Percentiles rank a stretch among this genome's conserved stretches.
Evolutionary conservation across 1,139 yeast species (phyloP).

Genomic region (Hemisphaericaspora subhashii): DNA sequence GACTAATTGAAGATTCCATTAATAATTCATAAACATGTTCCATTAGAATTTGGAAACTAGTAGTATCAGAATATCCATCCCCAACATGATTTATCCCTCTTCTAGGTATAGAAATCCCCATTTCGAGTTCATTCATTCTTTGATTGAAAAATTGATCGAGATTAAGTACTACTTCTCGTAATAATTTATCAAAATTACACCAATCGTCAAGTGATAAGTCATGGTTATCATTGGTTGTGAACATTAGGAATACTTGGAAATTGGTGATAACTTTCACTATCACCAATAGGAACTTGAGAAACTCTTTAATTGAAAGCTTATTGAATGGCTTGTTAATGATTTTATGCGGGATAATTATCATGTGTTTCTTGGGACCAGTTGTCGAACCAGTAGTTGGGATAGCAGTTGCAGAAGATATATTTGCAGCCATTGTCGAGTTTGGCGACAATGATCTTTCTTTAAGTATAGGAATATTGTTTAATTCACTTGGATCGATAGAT

Average conservation of each 20-base stretch:
- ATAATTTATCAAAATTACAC: conserved; percentile 14
- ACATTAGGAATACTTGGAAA: conserved; percentile 31
- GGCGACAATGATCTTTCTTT: conserved; percentile 12
- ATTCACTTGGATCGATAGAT: conserved; percentile 13
- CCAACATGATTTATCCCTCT: background rate
- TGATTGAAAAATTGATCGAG: conserved; percentile 8
- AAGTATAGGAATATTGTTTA: conserved; percentile 14
- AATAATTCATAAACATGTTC: conserved; percentile 31
- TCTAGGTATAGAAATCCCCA: background rate
- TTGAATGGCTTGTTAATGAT: conserved; percentile 44
- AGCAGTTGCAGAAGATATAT: background rate
- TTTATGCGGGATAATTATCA: conserved; percentile 45
- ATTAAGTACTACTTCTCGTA: conserved; percentile 5
- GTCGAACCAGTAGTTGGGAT: background rate
- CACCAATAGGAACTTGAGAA: conserved; percentile 35
- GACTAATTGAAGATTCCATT: conserved; percentile 11
- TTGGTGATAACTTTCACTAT: conserved; percentile 41
- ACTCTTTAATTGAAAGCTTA: conserved; percentile 40
- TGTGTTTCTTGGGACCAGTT: conserved; percentile 19
- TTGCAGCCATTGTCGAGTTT: conserved; percentile 5
- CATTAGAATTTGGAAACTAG: conserved; percentile 18
- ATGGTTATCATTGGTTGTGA: conserved; percentile 6
- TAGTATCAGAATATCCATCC: background rate
- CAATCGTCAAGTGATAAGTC: conserved; percentile 11
- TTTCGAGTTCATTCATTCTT: conserved; percentile 1